Evolutionary conservation across 1,284 basidiomycete species (phyloP).

Genomic region (Rhodofomes roseus): DNA sequence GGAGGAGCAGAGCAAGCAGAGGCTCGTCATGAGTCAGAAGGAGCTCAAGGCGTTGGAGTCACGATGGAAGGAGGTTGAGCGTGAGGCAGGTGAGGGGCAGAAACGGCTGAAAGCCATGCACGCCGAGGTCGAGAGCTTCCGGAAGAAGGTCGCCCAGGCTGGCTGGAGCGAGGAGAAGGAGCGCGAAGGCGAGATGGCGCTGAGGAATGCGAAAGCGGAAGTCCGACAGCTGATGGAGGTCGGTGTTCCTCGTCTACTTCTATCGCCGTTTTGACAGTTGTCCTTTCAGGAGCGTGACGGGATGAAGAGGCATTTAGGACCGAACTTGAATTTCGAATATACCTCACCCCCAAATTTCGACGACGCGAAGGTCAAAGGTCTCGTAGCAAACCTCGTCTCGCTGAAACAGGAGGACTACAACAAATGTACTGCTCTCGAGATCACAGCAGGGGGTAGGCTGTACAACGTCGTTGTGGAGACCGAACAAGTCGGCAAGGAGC

Average conservation of each 20-base stretch:
- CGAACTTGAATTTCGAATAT: constrained; percentile 84
- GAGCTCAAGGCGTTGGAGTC: constrained; percentile 80
- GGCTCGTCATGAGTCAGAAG: constrained; percentile 76
- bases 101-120: constrained; percentile 64
- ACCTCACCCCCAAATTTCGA: constrained; percentile 81
- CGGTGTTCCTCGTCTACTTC: constrained; percentile 19
- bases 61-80: constrained; percentile 82
- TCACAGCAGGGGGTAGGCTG: constrained; percentile 88
- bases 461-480: constrained; percentile 95
- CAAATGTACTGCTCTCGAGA: constrained; percentile 89
- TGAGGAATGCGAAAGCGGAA: constrained; percentile 54
- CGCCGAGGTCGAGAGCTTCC: constrained; percentile 57
- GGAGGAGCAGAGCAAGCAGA: constrained; percentile 80
- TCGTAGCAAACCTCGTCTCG: constrained; percentile 84
- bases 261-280: not conserved
- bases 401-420: constrained; percentile 71
- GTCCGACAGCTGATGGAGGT: constrained; percentile 69
- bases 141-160: constrained; percentile 52
- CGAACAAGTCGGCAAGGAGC: constrained; percentile 82
- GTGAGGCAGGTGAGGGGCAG: constrained; percentile 76
- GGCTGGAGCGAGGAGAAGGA: constrained; percentile 86
- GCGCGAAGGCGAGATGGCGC: constrained; percentile 52
- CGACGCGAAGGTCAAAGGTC: constrained; percentile 84
- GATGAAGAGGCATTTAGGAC: constrained; percentile 55
- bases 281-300: constrained; percentile 62